phyloP scores from a whole-genome alignment of 2,329 filamentous ascomycete genomes.

The Monosporascus sp. region DNA sequence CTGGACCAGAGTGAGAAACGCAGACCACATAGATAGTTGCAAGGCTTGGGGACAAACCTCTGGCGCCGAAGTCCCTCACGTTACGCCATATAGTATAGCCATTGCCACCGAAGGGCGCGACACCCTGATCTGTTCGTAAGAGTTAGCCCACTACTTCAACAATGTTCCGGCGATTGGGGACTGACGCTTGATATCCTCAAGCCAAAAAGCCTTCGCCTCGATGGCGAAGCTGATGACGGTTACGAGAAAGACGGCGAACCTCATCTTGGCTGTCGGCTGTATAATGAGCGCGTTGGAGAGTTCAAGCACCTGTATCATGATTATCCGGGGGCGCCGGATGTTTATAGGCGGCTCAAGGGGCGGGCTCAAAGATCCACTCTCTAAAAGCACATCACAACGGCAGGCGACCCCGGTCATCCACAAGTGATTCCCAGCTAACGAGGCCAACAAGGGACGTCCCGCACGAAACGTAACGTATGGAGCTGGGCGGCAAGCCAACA shows the following conservation, averaged over 20 bases:
- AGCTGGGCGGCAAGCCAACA: too few species aligned
- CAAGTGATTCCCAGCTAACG: background rate
- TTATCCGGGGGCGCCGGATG: background rate
- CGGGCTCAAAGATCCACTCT: background rate
- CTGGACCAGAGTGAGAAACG: slow-evolving; percentile 17
- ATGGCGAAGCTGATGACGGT: slow-evolving; percentile 23
- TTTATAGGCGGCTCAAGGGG: background rate
- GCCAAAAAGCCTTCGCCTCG: slow-evolving; percentile 28
- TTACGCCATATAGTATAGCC: slow-evolving; percentile 43
- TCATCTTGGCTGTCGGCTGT: slow-evolving; percentile 16
- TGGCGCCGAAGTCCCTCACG: slow-evolving; percentile 43
- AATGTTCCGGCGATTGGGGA: background rate
- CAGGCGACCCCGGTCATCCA: background rate
- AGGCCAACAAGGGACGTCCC: background rate
- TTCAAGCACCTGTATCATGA: background rate
- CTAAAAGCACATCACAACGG: background rate
- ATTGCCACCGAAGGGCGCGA: slow-evolving; percentile 35
- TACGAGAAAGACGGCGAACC: slow-evolving; percentile 24
- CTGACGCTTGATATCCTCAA: slow-evolving; percentile 24
- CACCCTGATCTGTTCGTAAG: slow-evolving; percentile 32
- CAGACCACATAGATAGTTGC: background rate
- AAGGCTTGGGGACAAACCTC: slow-evolving; percentile 22
- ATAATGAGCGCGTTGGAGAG: too few species aligned
- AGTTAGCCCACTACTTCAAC: slow-evolving; percentile 6
- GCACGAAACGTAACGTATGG: background rate